These are phyloP conservation scores for Paxillus ammoniavirescens DNA, from an alignment of 768 basidiomycete species.

Conservation along the genomic window DNA sequence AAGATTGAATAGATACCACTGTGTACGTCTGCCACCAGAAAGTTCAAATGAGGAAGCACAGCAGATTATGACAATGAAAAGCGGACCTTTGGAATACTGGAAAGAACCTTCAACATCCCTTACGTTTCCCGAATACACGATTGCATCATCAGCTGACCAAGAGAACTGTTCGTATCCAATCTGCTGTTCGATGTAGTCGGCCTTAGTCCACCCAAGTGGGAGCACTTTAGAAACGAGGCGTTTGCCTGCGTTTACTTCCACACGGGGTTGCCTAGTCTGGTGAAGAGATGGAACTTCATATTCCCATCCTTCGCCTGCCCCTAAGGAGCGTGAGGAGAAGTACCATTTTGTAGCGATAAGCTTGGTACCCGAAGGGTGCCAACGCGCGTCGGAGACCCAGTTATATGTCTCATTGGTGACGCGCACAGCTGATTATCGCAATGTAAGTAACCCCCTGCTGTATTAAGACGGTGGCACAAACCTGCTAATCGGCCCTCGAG, in stretches of 20 bases:
- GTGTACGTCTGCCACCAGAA: slow-evolving; percentile 53
- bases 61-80: neutral
- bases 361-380: slow-evolving; percentile 62
- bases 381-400: slow-evolving; percentile 67
- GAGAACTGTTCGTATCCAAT: slow-evolving; percentile 73
- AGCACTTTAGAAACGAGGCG: slow-evolving; percentile 55
- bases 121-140: slow-evolving; percentile 70
- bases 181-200: slow-evolving; percentile 65
- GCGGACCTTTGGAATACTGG: slow-evolving; percentile 62
- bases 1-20: slow-evolving; percentile 71
- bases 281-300: slow-evolving; percentile 45
- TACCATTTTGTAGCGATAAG: slow-evolving; percentile 81
- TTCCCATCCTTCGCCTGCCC: slow-evolving; percentile 75
- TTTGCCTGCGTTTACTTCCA: slow-evolving; percentile 43
- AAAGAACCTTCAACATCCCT: slow-evolving; percentile 45
- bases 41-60: neutral
- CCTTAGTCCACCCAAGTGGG: slow-evolving; percentile 58
- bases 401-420: slow-evolving; percentile 77
- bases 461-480: slow-evolving; percentile 5
- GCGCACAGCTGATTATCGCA: slow-evolving; percentile 32
- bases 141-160: slow-evolving; percentile 54
- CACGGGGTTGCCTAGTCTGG: slow-evolving; percentile 15
- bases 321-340: slow-evolving; percentile 59
- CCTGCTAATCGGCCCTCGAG: slow-evolving; percentile 59
- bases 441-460: slow-evolving; percentile 2